phyloP scores from a whole-genome alignment of 306 rosid genomes.

The Betula pendula region DNA sequence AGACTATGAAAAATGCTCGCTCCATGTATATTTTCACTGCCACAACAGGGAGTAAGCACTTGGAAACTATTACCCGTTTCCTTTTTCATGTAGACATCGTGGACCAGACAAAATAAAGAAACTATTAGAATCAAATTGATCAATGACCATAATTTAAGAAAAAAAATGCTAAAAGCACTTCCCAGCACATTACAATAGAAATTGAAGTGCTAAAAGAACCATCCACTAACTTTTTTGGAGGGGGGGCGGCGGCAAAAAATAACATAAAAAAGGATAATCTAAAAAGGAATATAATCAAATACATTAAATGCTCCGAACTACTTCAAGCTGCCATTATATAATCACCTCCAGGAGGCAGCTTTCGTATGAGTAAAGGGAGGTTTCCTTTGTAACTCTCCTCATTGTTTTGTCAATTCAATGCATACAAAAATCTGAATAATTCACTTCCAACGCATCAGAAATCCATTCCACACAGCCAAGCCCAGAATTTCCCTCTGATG shows the following conservation, averaged over 20 bases:
- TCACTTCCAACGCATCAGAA: slow-evolving; percentile 36
- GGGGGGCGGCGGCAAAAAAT: background rate
- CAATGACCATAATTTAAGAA: slow-evolving; percentile 14
- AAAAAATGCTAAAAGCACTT: slow-evolving; percentile 21
- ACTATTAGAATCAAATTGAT: background rate
- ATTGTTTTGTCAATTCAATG: slow-evolving; percentile 36
- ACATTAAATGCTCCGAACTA: slow-evolving; percentile 18
- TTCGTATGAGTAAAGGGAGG: slow-evolving; percentile 38
- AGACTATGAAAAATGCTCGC: no score
- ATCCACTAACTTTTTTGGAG: slow-evolving; percentile 15
- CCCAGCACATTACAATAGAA: slow-evolving; percentile 23
- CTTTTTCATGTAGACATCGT: background rate
- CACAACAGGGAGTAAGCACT: no score
- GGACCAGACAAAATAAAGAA: background rate
- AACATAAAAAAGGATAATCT: slow-evolving; percentile 21
- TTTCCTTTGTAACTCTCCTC: slow-evolving; percentile 34
- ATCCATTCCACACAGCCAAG: slow-evolving; percentile 31
- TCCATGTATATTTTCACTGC: no score
- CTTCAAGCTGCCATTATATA: slow-evolving; percentile 35
- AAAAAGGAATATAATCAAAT: background rate
- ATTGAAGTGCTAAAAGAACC: slow-evolving; percentile 17
- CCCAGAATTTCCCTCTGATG: slow-evolving; percentile 30
- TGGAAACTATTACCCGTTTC: background rate
- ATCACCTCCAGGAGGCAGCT: slow-evolving; percentile 29
- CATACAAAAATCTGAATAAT: slow-evolving; percentile 33